Percentiles rank a stretch among this genome's conserved stretches.
phyloP scores from a whole-genome alignment of 176 grass and related monocot genomes.

The Tillandsia leiboldiana region DNA sequence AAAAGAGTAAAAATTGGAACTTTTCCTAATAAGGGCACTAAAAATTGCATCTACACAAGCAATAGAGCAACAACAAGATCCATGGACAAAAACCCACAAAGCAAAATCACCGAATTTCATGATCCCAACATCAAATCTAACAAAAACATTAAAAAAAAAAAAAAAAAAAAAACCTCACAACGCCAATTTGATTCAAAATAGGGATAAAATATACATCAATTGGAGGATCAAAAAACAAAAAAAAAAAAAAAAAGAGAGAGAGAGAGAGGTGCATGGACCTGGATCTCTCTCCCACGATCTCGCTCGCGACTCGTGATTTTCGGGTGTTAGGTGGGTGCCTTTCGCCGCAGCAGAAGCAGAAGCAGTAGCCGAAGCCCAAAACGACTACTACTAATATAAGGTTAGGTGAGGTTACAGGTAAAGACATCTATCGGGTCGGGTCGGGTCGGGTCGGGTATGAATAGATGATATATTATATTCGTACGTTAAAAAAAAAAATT shows the following conservation, averaged over 20 bases:
- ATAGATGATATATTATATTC: too few relatives aligned
- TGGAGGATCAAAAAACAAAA: background rate
- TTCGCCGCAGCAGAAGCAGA: too few relatives aligned
- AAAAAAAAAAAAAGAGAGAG: background rate
- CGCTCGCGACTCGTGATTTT: background rate
- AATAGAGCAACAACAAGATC: background rate
- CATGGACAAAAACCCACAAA: background rate
- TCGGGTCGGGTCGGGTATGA: too few relatives aligned
- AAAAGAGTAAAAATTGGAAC: too few relatives aligned
- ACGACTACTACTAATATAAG: too few relatives aligned
- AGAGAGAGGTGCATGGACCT: background rate
- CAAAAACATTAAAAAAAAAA: background rate
- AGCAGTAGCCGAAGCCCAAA: too few relatives aligned
- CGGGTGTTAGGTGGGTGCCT: background rate
- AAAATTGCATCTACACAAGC: background rate
- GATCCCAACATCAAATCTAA: background rate
- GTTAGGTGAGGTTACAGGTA: too few relatives aligned
- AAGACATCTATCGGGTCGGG: too few relatives aligned
- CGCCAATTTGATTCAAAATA: background rate
- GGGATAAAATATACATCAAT: background rate
- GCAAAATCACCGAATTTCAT: constrained; percentile 1
- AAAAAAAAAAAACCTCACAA: too few relatives aligned
- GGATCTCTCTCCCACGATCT: background rate
- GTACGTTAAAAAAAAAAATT: too few relatives aligned
- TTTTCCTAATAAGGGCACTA: too few relatives aligned